Base-by-base conservation (phyloP, 2,329 filamentous ascomycete species). In the Zymoseptoria passerinii region DNA sequence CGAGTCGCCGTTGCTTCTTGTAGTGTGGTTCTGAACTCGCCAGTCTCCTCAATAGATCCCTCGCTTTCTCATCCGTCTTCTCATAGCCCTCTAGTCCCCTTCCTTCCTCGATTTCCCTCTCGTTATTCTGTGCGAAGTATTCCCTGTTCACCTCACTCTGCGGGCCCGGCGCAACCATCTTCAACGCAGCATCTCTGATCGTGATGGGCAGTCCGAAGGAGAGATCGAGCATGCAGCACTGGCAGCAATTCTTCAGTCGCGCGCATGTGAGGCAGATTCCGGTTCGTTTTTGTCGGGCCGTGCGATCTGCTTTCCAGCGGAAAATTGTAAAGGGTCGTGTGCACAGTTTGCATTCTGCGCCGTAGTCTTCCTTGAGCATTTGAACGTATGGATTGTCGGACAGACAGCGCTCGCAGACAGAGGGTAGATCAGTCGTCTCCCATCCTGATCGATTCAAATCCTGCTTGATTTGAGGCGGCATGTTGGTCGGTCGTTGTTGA, bases 321-420 rank as follows among this genome's bases (percentile, higher is more conserved):
- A 99, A 99, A 56, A 97, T 83, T 27, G 94, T 97, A 71, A 96
- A 99, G 0, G 94, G 94, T 61, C 94, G 85, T 6, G 92, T 97
- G 76, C 94, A 99, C 65, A 85, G 80, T 71, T 83, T 83, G 75
- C 80, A 83, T 74, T 77, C 76, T 62, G 73, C 89, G 68, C 91
- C 94, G 69, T 95, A 86, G 74, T 99, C 92, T 72, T 97, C 91
- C 76, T 99, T 99, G 61, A 99, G 81, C 92, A 99, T 97, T 76
- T 97, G 94, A 50, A 99, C 94, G 70, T 95, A 99, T 1, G 92
- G 92, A 69, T 97, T 97, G 62, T 96, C 92, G 16, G 92, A 92
- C 1, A 99, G 83, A 73, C 94, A 99, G 71, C 86, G 91, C 76
- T 99, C 94, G 78, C 84, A 94, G 35, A 94, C 88, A 2, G 88